Base-by-base conservation (phyloP, 805 yeast genomes). In the Sungouiozyma ichnusensis region DNA sequence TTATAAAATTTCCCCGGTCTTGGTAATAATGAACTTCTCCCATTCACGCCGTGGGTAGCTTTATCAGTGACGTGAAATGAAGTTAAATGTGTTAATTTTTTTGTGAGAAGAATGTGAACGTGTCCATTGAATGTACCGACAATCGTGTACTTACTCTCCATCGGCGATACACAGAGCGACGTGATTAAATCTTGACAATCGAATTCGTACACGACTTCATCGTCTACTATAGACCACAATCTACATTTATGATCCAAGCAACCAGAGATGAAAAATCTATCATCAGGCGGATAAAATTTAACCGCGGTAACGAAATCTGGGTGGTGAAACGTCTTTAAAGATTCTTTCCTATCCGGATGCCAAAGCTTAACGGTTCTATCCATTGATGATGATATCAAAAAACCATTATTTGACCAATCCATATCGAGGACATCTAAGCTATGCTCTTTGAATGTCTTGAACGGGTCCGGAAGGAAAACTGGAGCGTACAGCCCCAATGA, bases 341-440 rank as follows among this genome's bases (percentile, higher is more conserved):
- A 77, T 14, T 66, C 70, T 2, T 62, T 64, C 38, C 88, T 69
- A 33, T 83, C 85, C 11, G 81, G 73, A 58, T 88, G 94, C 96
- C 97, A 88, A 37, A 88, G 64, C 48, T 76, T 74, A 2, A 79
- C 94, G 0, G 94, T 81, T 48, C 76, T 73, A 62, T 88, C 97
- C 81, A 84, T 82, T 1, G 94, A 82, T 3, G 92, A 79, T 0
- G 92, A 71, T 1, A 86, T 57, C 24, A 90, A 57, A 51, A 88
- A 88, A 56, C 81, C 81, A 62, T 86, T 87, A 51, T 80, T 81
- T 40, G 94, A 81, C 97, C 97, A 88, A 52, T 84, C 85, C 29
- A 88, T 55, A 9, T 83, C 76, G n/a, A 85, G 59, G 14, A 90
- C 71, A 44, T 85, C 82, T 37, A 73, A 74, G 1, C 73, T 60